Evolutionary conservation across 1,284 basidiomycete species (phyloP).

Genomic region (Chalciporus sp.): DNA sequence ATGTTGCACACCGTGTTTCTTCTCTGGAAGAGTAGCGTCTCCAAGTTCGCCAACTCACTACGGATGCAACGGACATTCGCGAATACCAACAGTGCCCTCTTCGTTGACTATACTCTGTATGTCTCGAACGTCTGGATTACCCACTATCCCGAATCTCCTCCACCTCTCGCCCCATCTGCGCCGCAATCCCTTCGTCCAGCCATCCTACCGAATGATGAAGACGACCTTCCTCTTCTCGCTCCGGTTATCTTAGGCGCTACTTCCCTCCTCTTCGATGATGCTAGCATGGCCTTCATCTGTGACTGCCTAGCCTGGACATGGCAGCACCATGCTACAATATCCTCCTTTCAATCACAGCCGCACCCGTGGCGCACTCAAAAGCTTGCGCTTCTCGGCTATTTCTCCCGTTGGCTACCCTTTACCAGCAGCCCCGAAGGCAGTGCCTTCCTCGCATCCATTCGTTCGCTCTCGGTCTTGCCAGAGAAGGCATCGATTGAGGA

Average conservation of each 20-base stretch:
- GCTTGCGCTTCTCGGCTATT: conserved; percentile 34
- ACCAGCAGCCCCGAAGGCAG: conserved; percentile 33
- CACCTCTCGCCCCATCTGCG: conserved; percentile 26
- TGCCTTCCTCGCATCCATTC: conserved; percentile 37
- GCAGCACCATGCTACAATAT: neutral
- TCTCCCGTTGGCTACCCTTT: conserved; percentile 39
- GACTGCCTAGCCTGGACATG: conserved; percentile 8
- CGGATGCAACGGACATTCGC: conserved; percentile 27
- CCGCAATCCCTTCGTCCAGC: conserved; percentile 32
- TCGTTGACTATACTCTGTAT: conserved; percentile 34
- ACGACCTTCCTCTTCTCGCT: conserved; percentile 8
- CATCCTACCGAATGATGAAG: conserved; percentile 22
- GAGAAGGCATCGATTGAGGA: neutral
- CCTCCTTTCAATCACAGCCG: neutral
- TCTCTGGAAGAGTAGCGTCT: conserved; percentile 23
- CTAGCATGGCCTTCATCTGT: conserved; percentile 5
- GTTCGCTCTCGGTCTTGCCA: conserved; percentile 32
- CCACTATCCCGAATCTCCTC: conserved; percentile 26
- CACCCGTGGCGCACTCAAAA: conserved; percentile 12
- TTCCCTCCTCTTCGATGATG: conserved; percentile 5
- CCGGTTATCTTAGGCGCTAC: conserved; percentile 4
- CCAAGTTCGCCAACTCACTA: conserved; percentile 36
- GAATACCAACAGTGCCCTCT: conserved; percentile 25
- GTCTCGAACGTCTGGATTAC: conserved; percentile 39
- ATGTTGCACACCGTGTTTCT: conserved; percentile 43